These are phyloP conservation scores for Trametes polyzona DNA, from an alignment of 1,284 basidiomycete genomes.

Conservation along the genomic window DNA sequence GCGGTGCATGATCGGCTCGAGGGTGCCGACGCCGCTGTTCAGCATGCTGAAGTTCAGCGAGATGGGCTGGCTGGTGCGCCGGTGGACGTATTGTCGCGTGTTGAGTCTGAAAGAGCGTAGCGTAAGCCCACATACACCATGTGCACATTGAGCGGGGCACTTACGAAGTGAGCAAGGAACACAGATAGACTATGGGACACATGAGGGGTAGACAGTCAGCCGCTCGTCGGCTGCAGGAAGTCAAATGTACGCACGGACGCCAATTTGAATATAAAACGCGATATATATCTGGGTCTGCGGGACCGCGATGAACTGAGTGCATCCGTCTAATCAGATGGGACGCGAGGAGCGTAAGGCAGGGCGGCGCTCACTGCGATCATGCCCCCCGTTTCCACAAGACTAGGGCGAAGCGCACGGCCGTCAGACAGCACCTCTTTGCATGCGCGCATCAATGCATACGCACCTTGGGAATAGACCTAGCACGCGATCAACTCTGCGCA, in stretches of 20 bases:
- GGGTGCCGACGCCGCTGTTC: neutral
- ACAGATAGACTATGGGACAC: conserved; percentile 17
- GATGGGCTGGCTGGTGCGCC: conserved; percentile 13
- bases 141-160: no score
- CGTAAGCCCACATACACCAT: no score
- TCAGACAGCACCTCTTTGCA: no score
- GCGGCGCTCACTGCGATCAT: conserved; percentile 10
- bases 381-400: conserved; percentile 1
- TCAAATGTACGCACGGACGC: conserved; percentile 8
- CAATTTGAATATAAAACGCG: conserved; percentile 18
- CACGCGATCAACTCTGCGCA: neutral
- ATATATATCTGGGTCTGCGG: conserved; percentile 5
- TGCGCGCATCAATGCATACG: neutral
- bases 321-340: neutral
- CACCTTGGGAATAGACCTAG: conserved; percentile 17
- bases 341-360: neutral
- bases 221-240: neutral
- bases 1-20: neutral
- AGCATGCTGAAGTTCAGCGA: conserved; percentile 17
- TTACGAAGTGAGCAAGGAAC: conserved; percentile 19
- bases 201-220: neutral
- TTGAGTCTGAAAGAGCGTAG: conserved; percentile 2
- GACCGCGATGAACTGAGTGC: conserved; percentile 5
- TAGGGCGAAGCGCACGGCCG: neutral
- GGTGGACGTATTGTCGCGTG: conserved; percentile 5